Percentiles rank a stretch among this genome's conserved stretches.
Conservation (phyloP, 2,329 filamentous ascomycete species). For the Myotisia sp. region DNA sequence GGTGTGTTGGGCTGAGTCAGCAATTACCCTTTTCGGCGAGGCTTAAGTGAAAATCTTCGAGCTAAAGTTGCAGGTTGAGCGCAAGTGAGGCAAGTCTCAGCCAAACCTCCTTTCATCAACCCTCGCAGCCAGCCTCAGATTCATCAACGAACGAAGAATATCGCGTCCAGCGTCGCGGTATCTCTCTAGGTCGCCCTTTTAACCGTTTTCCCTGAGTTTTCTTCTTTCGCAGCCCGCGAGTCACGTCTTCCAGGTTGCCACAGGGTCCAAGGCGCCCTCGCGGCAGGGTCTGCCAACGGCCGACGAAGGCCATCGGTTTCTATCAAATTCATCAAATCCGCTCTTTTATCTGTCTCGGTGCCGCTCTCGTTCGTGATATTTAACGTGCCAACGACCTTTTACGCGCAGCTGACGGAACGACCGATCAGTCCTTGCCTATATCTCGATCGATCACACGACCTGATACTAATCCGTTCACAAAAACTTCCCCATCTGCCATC, state of each 20-base stretch:
- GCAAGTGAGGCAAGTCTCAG: slow-evolving; percentile 27
- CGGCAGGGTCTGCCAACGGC: slow-evolving; percentile 36
- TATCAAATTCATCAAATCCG: slow-evolving; percentile 21
- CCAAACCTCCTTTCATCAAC: slow-evolving; percentile 30
- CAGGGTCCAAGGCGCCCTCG: slow-evolving; percentile 31
- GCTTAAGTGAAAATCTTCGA: slow-evolving; percentile 17
- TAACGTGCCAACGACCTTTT: not conserved
- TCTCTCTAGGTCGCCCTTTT: slow-evolving; percentile 17
- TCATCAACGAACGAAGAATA: slow-evolving; percentile 24
- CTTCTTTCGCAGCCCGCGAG: slow-evolving; percentile 17
- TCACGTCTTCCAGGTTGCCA: slow-evolving; percentile 21
- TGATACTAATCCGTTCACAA: not conserved
- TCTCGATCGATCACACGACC: not conserved
- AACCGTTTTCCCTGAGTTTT: slow-evolving; percentile 17
- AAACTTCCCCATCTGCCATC: slow-evolving; percentile 31
- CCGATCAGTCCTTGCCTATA: not conserved
- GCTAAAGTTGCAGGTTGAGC: slow-evolving; percentile 29
- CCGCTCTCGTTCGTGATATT: not conserved
- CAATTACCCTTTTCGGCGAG: slow-evolving; percentile 1
- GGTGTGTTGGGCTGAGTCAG: not conserved
- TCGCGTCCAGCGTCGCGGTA: slow-evolving; percentile 32
- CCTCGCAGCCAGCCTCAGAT: slow-evolving; percentile 19
- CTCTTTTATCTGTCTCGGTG: slow-evolving; percentile 3
- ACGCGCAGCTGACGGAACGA: not conserved
- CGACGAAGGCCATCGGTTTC: slow-evolving; percentile 26